phyloP scores from a whole-genome alignment of 768 basidiomycete species.

The Leucocoprinus birnbaumii region DNA sequence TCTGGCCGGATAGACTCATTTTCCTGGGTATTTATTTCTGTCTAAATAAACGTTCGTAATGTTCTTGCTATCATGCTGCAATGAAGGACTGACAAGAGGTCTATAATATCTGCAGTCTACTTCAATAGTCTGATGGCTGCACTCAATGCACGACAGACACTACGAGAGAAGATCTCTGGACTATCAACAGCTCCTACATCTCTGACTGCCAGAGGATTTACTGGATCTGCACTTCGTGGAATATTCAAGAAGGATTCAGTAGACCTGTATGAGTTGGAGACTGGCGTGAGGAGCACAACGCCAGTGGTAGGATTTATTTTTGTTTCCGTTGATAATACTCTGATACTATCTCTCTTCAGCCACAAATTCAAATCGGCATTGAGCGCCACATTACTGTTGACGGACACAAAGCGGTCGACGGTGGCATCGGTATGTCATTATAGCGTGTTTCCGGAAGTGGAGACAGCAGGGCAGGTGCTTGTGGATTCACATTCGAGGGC shows the following conservation, averaged over 20 bases:
- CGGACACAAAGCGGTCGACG: too few species aligned
- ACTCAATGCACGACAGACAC: slow-evolving; percentile 14
- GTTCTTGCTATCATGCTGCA: background rate
- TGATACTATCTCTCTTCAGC: background rate
- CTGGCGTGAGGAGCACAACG: background rate
- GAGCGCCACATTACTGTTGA: slow-evolving; percentile 2
- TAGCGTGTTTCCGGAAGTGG: too few species aligned
- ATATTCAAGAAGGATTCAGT: background rate
- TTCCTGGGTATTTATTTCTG: slow-evolving; percentile 25
- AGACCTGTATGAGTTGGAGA: slow-evolving; percentile 2
- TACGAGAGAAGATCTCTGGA: slow-evolving; percentile 9
- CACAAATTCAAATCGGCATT: background rate
- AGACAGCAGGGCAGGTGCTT: too few species aligned
- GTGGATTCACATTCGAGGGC: too few species aligned
- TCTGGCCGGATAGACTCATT: slow-evolving; percentile 23
- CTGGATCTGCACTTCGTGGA: background rate
- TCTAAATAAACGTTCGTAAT: slow-evolving; percentile 20
- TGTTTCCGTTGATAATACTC: background rate
- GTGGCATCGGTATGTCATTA: too few species aligned
- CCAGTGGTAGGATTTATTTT: background rate
- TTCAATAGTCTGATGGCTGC: slow-evolving; percentile 19
- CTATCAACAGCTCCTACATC: slow-evolving; percentile 6
- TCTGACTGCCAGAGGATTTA: background rate
- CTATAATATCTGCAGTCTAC: slow-evolving; percentile 19
- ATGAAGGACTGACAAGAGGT: background rate